phyloP scores from a whole-genome alignment of 352 stramenopile genomes.

The Chrysophaeum taylorii region DNA sequence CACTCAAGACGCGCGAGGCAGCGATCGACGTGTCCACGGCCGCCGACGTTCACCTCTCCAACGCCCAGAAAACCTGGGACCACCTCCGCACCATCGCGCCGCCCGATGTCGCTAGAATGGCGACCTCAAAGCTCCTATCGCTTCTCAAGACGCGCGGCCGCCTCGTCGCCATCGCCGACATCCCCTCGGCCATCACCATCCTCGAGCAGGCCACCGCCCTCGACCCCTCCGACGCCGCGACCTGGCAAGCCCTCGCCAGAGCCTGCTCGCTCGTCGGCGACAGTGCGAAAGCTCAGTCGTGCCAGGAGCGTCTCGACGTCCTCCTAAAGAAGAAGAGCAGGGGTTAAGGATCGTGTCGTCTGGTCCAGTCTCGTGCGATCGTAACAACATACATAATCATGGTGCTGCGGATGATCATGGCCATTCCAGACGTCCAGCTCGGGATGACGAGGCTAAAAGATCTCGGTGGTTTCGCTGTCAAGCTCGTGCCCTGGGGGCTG shows the following conservation, averaged over 20 bases:
- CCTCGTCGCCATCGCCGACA: conserved; percentile 54
- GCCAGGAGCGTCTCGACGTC: too few species aligned
- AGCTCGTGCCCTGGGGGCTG: neutral
- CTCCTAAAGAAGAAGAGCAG: too few species aligned
- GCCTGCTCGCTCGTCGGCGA: neutral
- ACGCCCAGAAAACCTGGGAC: conserved; percentile 2
- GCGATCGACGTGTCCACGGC: conserved; percentile 44
- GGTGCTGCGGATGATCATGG: too few species aligned
- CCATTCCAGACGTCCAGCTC: neutral
- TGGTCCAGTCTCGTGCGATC: too few species aligned
- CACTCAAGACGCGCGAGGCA: conserved; percentile 51
- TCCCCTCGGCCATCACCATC: conserved; percentile 94
- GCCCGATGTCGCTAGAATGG: conserved; percentile 15
- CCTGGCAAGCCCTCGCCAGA: neutral
- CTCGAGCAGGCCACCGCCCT: neutral
- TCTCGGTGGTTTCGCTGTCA: neutral
- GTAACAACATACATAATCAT: too few species aligned
- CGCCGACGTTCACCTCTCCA: conserved; percentile 34
- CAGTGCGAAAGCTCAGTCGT: too few species aligned
- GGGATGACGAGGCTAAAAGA: neutral
- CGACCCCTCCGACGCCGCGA: neutral
- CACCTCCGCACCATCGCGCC: conserved; percentile 24
- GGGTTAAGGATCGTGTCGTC: too few species aligned
- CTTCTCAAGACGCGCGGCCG: conserved; percentile 53
- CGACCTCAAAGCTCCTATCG: conserved; percentile 41